Conservation (phyloP, 208 protist genomes). For the Trichomonas vaginalis region DNA sequence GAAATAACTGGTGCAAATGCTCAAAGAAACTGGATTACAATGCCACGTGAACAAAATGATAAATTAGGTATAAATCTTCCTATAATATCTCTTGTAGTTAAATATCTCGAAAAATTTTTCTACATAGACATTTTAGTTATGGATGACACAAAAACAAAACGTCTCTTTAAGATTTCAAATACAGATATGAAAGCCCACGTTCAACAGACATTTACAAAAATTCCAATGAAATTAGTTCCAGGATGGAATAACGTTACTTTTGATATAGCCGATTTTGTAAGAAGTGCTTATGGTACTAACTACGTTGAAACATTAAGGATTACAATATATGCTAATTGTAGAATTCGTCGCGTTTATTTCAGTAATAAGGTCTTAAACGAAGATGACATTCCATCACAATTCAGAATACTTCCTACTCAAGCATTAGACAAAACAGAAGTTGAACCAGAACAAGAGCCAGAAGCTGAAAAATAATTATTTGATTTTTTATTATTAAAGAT, state of each 20-base stretch:
- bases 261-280: neutral
- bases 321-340: neutral
- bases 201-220: neutral
- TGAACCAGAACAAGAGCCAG: too few relatives aligned
- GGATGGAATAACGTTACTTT: neutral
- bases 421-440: neutral
- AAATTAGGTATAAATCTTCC: neutral
- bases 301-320: neutral
- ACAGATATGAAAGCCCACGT: neutral
- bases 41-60: neutral
- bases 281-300: neutral
- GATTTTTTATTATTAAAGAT: too few relatives aligned
- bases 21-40: neutral
- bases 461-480: neutral
- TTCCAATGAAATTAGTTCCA: neutral
- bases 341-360: neutral
- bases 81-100: neutral
- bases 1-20: neutral
- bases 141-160: neutral
- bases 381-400: neutral
- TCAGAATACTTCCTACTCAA: neutral
- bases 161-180: neutral
- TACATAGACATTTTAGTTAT: neutral
- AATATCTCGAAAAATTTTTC: neutral
- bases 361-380: neutral